Evolutionary conservation across 192 early-diverging fungal genomes (phyloP), one percentile per base, ranked within the genome.

Genomic region (Glomus cerebriforme): DNA sequence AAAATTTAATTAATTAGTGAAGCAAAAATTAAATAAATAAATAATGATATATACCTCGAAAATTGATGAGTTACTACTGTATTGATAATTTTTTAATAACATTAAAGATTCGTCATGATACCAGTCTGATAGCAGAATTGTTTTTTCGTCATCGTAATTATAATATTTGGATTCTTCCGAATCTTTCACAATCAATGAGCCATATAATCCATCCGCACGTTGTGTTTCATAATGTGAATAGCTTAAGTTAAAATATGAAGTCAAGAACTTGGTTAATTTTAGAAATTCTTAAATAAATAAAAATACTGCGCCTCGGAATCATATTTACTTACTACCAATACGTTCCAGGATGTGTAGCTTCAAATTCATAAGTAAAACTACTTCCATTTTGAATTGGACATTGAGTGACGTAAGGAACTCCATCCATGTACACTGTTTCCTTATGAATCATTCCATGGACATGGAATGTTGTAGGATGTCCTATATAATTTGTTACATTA

Each of bases 401-500:
- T 37, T 88, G 86, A 64, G 89, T 93, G 83, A 90, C 85, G 24
- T 89, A 91, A 19, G 93, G 91, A 13, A 87, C 86, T 58, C 89
- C 88, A 32, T 90, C 88, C 12, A 83, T 82, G 35, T 81, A 84
- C 4, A 71, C 78, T 2, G 85, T 80, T 13, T 71, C 73, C 0
- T 73, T 37, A 74, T 87, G 86, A 0, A 80, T 84, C 24, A 88
- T 79, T 9, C 88, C 88, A 78, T 90, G 87, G 69, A 82, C 87
- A 74, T 90, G 88, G 32, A 90, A 70, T 7, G 81, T 81, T 4
- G 87, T 88, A 3, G 88, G 83, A 2, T 74, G 77, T 60, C 85
- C 85, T 7, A 86, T 35, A 15, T 81, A 67, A 64, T 90, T 90
- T 49, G 12, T 65, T 31, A 65, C 24, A 65, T 65, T 65, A 6